Percentiles rank a stretch among this genome's conserved stretches.
These are phyloP conservation scores for Physocladia obscura DNA, from an alignment of 192 early-diverging fungal genomes.

Conservation along the genomic window DNA sequence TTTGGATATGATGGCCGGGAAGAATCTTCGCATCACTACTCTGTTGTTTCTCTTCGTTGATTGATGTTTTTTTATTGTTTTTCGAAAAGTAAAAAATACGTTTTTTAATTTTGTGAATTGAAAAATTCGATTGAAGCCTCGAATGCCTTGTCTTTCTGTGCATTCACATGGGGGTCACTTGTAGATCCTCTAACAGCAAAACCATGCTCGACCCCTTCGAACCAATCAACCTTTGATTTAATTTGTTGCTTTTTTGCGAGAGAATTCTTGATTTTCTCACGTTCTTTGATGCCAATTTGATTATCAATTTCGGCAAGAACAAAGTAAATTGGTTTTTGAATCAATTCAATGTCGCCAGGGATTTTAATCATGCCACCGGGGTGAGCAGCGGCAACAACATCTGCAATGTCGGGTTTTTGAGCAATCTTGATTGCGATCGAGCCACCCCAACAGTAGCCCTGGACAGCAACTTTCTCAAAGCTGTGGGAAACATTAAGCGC, in stretches of 20 bases:
- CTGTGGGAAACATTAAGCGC: neutral
- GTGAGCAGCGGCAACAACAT: slow-evolving; percentile 14
- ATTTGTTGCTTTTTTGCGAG: neutral
- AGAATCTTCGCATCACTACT: slow-evolving; percentile 20
- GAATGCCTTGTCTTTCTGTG: neutral
- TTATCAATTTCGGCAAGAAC: slow-evolving; percentile 1
- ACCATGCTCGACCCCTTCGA: slow-evolving; percentile 19
- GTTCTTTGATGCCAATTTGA: neutral
- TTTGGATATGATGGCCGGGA: slow-evolving; percentile 33
- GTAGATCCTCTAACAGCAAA: slow-evolving; percentile 25
- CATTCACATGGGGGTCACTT: neutral
- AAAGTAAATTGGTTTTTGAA: slow-evolving; percentile 15
- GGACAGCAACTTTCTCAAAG: neutral
- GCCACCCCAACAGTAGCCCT: slow-evolving; percentile 26
- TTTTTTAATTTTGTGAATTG: too few relatives aligned
- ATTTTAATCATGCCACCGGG: slow-evolving; percentile 10
- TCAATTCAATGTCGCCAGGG: slow-evolving; percentile 6
- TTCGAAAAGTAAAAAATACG: neutral
- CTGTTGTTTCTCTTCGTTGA: slow-evolving; percentile 19
- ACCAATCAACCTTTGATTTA: slow-evolving; percentile 3
- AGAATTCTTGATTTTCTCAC: neutral
- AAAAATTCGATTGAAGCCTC: neutral
- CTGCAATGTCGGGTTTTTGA: slow-evolving; percentile 2
- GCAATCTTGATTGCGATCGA: slow-evolving; percentile 3
- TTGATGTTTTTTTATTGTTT: neutral